phyloP scores from a whole-genome alignment of 2,329 filamentous ascomycete genomes.

The Neofusicoccum cordaticola region DNA sequence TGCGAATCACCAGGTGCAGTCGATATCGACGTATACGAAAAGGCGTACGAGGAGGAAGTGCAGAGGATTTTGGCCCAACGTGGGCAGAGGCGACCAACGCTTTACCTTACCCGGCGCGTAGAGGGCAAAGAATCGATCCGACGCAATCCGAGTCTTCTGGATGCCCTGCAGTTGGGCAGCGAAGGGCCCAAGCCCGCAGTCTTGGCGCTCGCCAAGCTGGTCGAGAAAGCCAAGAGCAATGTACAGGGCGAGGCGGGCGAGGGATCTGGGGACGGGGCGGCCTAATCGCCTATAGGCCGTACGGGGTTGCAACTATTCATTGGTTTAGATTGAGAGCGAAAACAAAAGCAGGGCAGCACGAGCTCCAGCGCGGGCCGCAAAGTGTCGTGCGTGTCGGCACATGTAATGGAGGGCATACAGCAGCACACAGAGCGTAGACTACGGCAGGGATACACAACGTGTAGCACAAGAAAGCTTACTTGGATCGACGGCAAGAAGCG shows the following conservation, averaged over 20 bases:
- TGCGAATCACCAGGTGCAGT: constrained; percentile 82
- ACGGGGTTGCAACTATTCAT: background rate
- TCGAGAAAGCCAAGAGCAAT: constrained; percentile 33
- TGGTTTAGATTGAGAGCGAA: background rate
- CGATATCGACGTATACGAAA: constrained; percentile 85
- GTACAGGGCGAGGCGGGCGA: background rate
- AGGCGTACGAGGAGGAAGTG: constrained; percentile 80
- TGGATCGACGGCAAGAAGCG: constrained; percentile 7
- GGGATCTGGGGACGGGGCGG: constrained; percentile 5
- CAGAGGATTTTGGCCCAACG: constrained; percentile 61
- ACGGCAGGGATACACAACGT: background rate
- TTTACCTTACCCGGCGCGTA: constrained; percentile 55
- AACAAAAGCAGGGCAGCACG: constrained; percentile 1
- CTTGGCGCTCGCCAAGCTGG: constrained; percentile 28
- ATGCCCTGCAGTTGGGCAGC: constrained; percentile 29
- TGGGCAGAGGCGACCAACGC: constrained; percentile 48
- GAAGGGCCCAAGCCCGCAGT: constrained; percentile 33
- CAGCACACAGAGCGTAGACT: background rate
- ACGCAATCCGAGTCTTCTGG: constrained; percentile 27
- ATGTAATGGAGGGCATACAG: background rate
- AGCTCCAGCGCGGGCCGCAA: constrained; percentile 1
- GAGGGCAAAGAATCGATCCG: constrained; percentile 43
- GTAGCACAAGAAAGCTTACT: constrained; percentile 11
- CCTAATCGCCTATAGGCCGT: background rate
- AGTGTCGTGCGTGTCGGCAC: background rate